Conservation (phyloP, 2,329 filamentous ascomycete species). For the Dactylellina cionopaga region DNA sequence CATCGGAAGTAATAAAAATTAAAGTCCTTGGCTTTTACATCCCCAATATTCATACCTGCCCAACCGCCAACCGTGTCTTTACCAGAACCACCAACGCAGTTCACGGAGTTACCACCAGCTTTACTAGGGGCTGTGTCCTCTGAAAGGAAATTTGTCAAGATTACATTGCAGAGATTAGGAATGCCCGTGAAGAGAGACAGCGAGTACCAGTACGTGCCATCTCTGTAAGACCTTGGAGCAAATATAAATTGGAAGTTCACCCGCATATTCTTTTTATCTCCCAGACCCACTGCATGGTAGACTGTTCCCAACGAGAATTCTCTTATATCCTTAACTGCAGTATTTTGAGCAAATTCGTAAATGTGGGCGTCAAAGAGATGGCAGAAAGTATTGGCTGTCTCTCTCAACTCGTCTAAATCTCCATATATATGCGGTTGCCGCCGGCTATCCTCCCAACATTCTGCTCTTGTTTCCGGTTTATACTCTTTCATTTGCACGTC, state of each 20-base stretch:
- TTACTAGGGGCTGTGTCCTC: not conserved
- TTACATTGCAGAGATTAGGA: conserved; percentile 18
- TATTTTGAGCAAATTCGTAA: not conserved
- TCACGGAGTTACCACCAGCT: too few relatives aligned
- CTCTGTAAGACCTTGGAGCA: not conserved
- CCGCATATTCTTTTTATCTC: not conserved
- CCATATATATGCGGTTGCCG: not conserved
- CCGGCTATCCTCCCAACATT: not conserved
- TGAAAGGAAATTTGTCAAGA: conserved; percentile 11
- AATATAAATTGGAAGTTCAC: conserved; percentile 36
- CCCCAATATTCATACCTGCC: conserved; percentile 16
- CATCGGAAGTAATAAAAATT: conserved; percentile 12
- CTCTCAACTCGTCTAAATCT: not conserved
- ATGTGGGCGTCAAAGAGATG: conserved; percentile 25
- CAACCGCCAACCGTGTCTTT: conserved; percentile 24
- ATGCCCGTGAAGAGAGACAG: conserved; percentile 39
- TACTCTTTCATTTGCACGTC: too few relatives aligned
- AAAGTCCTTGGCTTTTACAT: not conserved
- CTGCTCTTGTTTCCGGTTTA: not conserved
- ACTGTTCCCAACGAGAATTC: conserved; percentile 41
- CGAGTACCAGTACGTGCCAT: conserved; percentile 12
- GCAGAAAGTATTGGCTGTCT: conserved; percentile 13
- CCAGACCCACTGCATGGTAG: conserved; percentile 14
- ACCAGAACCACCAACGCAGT: not conserved
- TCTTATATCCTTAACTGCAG: not conserved